Base-by-base conservation (phyloP, 106 monocot genomes). In the Phalaenopsis aphrodite region DNA sequence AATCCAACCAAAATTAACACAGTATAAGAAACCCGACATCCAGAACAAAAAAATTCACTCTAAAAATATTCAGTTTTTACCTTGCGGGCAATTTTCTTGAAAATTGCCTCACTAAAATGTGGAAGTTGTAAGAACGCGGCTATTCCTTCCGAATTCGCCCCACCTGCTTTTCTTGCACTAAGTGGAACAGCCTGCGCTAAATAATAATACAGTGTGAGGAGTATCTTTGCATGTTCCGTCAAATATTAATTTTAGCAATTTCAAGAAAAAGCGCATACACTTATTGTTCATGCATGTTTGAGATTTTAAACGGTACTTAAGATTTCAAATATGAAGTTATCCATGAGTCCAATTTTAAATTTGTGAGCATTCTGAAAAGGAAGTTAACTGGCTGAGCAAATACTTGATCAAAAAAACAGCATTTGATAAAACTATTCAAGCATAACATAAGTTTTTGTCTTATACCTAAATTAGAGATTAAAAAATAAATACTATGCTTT, bases 91-190 rank as follows among this genome's bases (percentile, higher is more conserved):
- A 99, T 89, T 82, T 91, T 99, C 83, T 94, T 93, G 42, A 99
- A 84, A 71, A 79, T 79, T 47, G 85, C 72, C 81, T 99, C 94
- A n/a, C 58, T 91, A 75, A 99, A 89, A 82, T 94, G 98, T 57
- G 98, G 98, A 78, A 99, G 92, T 83, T 94, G 98, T 80, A 99
- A 82, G 79, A 99, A 91, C 8, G 98, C 86, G 71, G 94, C 94
- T 72, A 84, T 92, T 55, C 98, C 98, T 83, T 94, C 88, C 8
- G 90, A 75, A 57, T 88, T 93, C 71, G 89, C 92, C 72, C 89
- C 92, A 78, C 80, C 73, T 74, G 91, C 83, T 86, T 99, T 99
- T 80, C 92, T 89, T 17, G 94, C 89, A 83, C 94, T 94, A 11
- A 99, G 79, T 68, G 98, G 94, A 66, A 99, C 91, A 76, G 94